phyloP scores from a whole-genome alignment of 768 basidiomycete species.

The Trametes coccinea region DNA sequence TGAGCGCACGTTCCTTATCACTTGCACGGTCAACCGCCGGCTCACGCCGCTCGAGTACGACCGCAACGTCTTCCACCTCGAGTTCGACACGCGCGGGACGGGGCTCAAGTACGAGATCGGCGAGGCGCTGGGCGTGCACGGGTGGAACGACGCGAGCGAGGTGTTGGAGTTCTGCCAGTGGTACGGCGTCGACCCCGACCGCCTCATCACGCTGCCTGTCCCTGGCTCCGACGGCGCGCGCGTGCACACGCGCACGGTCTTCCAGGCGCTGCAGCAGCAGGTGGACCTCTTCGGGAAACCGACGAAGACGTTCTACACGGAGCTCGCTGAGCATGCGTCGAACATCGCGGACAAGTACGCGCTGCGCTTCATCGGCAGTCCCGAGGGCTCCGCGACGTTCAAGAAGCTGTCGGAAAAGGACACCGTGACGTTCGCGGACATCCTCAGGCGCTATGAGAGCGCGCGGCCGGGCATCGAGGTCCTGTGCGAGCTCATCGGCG shows the following conservation, averaged over 20 bases:
- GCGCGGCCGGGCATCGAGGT: constrained; percentile 83
- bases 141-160: constrained; percentile 93
- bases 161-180: constrained; percentile 86
- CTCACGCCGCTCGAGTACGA: constrained; percentile 95
- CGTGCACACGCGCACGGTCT: constrained; percentile 90
- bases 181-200: constrained; percentile 85
- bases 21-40: constrained; percentile 90
- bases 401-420: constrained; percentile 96
- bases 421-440: constrained; percentile 90
- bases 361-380: constrained; percentile 87
- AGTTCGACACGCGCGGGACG: constrained; percentile 90
- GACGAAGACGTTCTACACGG: constrained; percentile 92
- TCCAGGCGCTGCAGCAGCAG: constrained; percentile 95
- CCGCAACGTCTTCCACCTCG: constrained; percentile 98
- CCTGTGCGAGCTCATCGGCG: constrained; percentile 86
- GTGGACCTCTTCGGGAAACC: constrained; percentile 95
- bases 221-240: constrained; percentile 57
- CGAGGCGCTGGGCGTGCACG: constrained; percentile 95
- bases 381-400: constrained; percentile 89
- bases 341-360: constrained; percentile 70
- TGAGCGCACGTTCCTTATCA: constrained; percentile 91
- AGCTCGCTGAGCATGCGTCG: constrained; percentile 77
- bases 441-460: constrained; percentile 72
- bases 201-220: constrained; percentile 80
- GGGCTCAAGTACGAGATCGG: constrained; percentile 95